Conservation (phyloP, 345 rosid species). For the Cardamine resedifolia region DNA sequence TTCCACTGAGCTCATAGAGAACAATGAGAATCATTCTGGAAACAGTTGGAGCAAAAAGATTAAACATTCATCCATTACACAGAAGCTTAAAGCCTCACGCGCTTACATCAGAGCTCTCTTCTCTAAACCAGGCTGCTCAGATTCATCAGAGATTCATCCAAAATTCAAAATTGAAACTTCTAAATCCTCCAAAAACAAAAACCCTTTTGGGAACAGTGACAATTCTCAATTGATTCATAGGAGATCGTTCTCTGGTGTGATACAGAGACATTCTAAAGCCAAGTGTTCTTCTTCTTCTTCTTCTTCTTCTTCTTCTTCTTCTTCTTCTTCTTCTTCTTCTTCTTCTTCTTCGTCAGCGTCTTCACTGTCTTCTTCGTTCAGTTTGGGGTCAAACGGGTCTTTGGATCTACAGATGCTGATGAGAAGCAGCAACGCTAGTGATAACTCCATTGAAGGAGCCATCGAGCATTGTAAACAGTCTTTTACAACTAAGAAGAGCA, state of each 20-base stretch:
- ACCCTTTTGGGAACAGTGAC: slow-evolving; percentile 29
- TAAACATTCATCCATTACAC: slow-evolving; percentile 54
- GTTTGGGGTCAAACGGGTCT: slow-evolving; percentile 58
- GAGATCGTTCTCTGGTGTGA: slow-evolving; percentile 81
- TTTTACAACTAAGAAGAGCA: slow-evolving; percentile 42
- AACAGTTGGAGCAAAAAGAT: slow-evolving; percentile 47
- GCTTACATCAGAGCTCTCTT: slow-evolving; percentile 66
- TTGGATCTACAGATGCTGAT: slow-evolving; percentile 53
- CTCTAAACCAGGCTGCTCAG: slow-evolving; percentile 54
- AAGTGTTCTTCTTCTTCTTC: slow-evolving; percentile 48
- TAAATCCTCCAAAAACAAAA: slow-evolving; percentile 46
- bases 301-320: slow-evolving; percentile 55
- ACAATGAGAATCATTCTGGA: slow-evolving; percentile 25
- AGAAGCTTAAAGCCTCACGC: slow-evolving; percentile 58
- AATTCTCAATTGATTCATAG: slow-evolving; percentile 48
- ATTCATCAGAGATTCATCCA: slow-evolving; percentile 37
- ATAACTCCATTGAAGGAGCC: slow-evolving; percentile 78
- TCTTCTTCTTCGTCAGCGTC: slow-evolving; percentile 55
- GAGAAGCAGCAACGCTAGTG: slow-evolving; percentile 65
- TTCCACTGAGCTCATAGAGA: slow-evolving; percentile 46
- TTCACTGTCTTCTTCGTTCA: slow-evolving; percentile 61
- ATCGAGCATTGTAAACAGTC: slow-evolving; percentile 92
- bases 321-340: slow-evolving; percentile 59
- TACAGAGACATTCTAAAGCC: slow-evolving; percentile 53
- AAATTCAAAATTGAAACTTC: slow-evolving; percentile 33